Evolutionary conservation across 495 filamentous ascomycete species (phyloP).

Genomic region (Pseudomonodictys pantanalensis): DNA sequence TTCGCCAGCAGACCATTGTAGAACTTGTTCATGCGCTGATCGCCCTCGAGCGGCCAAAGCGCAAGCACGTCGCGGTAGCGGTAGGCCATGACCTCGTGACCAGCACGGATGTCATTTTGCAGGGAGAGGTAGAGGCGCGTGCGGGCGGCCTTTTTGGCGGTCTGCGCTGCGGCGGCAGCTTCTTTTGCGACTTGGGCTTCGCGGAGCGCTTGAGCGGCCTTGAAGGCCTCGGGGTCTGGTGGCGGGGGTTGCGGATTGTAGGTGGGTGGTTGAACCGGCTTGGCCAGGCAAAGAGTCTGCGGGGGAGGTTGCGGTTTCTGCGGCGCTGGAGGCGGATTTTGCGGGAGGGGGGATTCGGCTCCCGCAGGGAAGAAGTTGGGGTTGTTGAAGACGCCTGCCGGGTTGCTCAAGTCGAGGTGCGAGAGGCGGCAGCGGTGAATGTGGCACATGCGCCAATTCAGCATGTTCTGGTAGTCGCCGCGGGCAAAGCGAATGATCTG

Average conservation of each 20-base stretch:
- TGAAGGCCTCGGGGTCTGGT: too few relatives aligned
- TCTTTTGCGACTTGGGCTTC: too few relatives aligned
- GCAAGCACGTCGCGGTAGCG: neutral
- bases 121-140: neutral
- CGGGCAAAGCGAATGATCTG: neutral
- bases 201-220: too few relatives aligned
- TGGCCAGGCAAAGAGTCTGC: too few relatives aligned
- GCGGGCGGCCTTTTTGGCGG: neutral
- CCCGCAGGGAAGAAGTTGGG: neutral
- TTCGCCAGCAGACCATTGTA: neutral
- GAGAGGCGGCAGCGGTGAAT: neutral
- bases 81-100: neutral
- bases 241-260: too few relatives aligned
- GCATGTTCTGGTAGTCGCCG: neutral
- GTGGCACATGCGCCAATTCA: neutral
- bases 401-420: neutral
- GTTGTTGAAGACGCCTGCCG: neutral
- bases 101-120: neutral
- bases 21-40: neutral
- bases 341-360: neutral
- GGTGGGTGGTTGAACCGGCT: too few relatives aligned
- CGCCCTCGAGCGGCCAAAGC: neutral
- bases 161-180: too few relatives aligned
- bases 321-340: too few relatives aligned
- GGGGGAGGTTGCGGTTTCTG: too few relatives aligned